These are phyloP conservation scores for Pseudocercospora eumusae DNA, from an alignment of 2,329 filamentous ascomycete genomes.

Conservation along the genomic window DNA sequence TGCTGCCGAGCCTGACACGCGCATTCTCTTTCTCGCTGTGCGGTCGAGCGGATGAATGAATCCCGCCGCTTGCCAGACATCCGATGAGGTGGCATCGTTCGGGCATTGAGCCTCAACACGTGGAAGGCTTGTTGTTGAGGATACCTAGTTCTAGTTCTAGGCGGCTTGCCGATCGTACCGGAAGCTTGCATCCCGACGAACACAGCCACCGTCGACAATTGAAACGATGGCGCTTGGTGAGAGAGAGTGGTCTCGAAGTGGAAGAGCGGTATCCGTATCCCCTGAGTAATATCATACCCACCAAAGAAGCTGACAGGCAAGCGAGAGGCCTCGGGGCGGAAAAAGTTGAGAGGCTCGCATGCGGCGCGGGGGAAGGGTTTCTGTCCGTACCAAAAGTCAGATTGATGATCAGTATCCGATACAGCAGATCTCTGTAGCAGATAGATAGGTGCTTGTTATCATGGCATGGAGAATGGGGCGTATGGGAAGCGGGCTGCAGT, in stretches of 20 bases:
- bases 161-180: slow-evolving; percentile 5
- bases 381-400: slow-evolving; percentile 1
- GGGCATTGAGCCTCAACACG: not conserved
- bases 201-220: slow-evolving; percentile 10
- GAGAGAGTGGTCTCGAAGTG: slow-evolving; percentile 1
- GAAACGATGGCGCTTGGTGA: slow-evolving; percentile 2
- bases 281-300: not conserved
- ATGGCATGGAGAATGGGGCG: not conserved
- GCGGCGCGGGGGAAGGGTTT: not conserved
- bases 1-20: too few species aligned
- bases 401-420: not conserved
- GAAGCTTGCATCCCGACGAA: slow-evolving; percentile 1
- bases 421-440: not conserved
- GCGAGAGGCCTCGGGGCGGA: slow-evolving; percentile 5
- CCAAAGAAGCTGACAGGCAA: not conserved
- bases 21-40: not conserved
- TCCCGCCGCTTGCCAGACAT: too few species aligned
- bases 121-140: not conserved
- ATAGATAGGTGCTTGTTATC: slow-evolving; percentile 2
- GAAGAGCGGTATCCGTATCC: not conserved
- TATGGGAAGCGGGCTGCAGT: not conserved
- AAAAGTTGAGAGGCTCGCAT: not conserved
- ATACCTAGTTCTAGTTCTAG: not conserved
- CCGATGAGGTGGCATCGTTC: too few species aligned
- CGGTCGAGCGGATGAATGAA: too few species aligned